Percentiles rank a stretch among this genome's conserved stretches.
These are phyloP conservation scores for Coniochaeta pulveracea DNA, from an alignment of 2,329 filamentous ascomycete species.

Conservation along the genomic window DNA sequence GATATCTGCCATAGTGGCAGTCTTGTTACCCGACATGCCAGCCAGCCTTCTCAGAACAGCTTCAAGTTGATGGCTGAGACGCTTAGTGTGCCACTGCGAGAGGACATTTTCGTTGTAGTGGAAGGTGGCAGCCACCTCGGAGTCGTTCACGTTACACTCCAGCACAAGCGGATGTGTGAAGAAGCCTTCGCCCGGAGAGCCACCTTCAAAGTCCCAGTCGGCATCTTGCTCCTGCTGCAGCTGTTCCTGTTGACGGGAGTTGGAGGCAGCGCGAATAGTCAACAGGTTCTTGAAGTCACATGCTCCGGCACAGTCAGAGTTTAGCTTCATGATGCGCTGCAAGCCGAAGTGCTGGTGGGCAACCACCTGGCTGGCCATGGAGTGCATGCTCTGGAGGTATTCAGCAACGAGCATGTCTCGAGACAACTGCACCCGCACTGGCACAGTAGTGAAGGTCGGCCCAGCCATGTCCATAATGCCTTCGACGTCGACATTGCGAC, in stretches of 20 bases:
- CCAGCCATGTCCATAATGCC: conserved; percentile 14
- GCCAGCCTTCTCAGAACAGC: conserved; percentile 9
- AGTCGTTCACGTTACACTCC: conserved; percentile 10
- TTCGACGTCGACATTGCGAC: conserved; percentile 13
- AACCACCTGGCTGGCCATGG: conserved; percentile 7
- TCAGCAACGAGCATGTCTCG: conserved; percentile 5
- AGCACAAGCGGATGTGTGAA: conserved; percentile 14
- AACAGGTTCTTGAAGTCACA: conserved; percentile 13
- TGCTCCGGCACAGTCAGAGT: conserved; percentile 9
- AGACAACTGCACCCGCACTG: conserved; percentile 8
- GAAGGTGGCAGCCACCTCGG: conserved; percentile 9
- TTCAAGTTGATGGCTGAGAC: conserved; percentile 10
- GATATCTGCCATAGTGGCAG: conserved; percentile 9
- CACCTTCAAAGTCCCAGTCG: conserved; percentile 12
- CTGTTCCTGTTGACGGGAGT: background rate
- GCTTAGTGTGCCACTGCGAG: conserved; percentile 10
- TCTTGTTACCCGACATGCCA: conserved; percentile 1
- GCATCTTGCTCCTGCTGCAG: background rate
- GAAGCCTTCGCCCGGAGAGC: conserved; percentile 11
- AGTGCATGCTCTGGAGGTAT: conserved; percentile 10
- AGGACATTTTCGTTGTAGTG: conserved; percentile 12
- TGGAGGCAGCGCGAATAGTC: conserved; percentile 8
- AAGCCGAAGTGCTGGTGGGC: conserved; percentile 13
- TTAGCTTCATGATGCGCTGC: conserved; percentile 12
- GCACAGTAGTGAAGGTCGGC: conserved; percentile 14